Percentiles rank a stretch among this genome's conserved stretches.
Evolutionary conservation across 148 eudicot species (phyloP).

Genomic region (Beta vulgaris): DNA sequence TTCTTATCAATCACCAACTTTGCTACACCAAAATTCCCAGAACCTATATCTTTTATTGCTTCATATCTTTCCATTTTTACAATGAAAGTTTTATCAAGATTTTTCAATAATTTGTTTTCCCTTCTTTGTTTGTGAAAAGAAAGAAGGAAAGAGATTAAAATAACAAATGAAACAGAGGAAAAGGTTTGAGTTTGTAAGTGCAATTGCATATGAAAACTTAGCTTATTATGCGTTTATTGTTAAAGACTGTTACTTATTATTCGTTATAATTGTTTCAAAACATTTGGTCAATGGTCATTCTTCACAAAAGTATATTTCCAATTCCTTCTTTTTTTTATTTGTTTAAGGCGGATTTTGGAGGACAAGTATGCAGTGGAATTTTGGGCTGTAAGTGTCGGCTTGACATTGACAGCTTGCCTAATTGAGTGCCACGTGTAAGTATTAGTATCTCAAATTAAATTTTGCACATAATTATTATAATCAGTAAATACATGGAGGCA

Average conservation of each 20-base stretch:
- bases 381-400: conserved; percentile 19
- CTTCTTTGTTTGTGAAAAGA: no score
- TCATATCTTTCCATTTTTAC: conserved; percentile 43
- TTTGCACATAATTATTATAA: not conserved
- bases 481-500: no score
- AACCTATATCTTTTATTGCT: conserved; percentile 41
- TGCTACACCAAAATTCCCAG: conserved; percentile 60
- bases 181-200: not conserved
- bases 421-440: not conserved
- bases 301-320: not conserved
- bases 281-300: not conserved
- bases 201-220: not conserved
- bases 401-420: conserved; percentile 8
- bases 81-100: no score
- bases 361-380: conserved; percentile 14
- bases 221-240: not conserved
- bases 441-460: not conserved
- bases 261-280: not conserved
- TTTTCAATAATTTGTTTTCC: not conserved
- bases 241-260: not conserved
- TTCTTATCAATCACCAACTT: conserved; percentile 51
- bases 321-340: not conserved
- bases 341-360: not conserved
- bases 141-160: no score
- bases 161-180: not conserved